Percentiles rank a stretch among this genome's conserved stretches.
phyloP scores from a whole-genome alignment of 2,329 filamentous ascomycete genomes.

The Macroventuria anomochaeta region DNA sequence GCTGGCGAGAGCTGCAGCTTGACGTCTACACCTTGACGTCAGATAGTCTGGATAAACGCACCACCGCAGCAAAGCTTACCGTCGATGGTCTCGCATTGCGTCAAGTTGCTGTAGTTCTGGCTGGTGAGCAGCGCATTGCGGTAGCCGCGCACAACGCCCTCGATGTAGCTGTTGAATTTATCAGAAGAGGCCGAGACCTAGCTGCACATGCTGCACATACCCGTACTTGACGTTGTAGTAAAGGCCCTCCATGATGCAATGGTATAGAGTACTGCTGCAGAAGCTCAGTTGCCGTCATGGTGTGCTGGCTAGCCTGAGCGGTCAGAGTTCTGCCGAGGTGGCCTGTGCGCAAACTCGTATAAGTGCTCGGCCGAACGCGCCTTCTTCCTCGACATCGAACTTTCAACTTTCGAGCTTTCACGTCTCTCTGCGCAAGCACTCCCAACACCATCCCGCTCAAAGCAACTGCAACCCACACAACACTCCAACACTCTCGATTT shows the following conservation, averaged over 20 bases:
- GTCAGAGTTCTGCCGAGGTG: not conserved
- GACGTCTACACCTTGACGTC: constrained; percentile 69
- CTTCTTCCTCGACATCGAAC: constrained; percentile 28
- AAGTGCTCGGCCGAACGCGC: constrained; percentile 14
- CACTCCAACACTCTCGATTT: not conserved
- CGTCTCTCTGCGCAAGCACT: constrained; percentile 9
- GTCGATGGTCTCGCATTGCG: constrained; percentile 97
- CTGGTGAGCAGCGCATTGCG: constrained; percentile 89
- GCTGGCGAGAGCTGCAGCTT: constrained; percentile 96
- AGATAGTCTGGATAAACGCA: constrained; percentile 4
- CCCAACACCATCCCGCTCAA: constrained; percentile 6
- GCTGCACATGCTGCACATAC: constrained; percentile 56
- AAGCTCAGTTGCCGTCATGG: constrained; percentile 15
- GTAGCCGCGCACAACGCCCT: constrained; percentile 97
- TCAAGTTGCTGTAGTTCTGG: constrained; percentile 93
- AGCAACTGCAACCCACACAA: constrained; percentile 13
- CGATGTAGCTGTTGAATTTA: constrained; percentile 74
- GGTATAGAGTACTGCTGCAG: constrained; percentile 5
- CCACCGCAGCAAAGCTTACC: constrained; percentile 61
- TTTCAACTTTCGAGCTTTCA: constrained; percentile 7
- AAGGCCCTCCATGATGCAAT: constrained; percentile 78
- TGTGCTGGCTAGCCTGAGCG: not conserved
- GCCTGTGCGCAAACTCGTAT: not conserved
- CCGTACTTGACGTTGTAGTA: constrained; percentile 95
- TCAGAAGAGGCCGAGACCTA: constrained; percentile 19